These are phyloP conservation scores for Filobasidium uniguttulatum DNA, from an alignment of 1,284 basidiomycete species.

Conservation along the genomic window DNA sequence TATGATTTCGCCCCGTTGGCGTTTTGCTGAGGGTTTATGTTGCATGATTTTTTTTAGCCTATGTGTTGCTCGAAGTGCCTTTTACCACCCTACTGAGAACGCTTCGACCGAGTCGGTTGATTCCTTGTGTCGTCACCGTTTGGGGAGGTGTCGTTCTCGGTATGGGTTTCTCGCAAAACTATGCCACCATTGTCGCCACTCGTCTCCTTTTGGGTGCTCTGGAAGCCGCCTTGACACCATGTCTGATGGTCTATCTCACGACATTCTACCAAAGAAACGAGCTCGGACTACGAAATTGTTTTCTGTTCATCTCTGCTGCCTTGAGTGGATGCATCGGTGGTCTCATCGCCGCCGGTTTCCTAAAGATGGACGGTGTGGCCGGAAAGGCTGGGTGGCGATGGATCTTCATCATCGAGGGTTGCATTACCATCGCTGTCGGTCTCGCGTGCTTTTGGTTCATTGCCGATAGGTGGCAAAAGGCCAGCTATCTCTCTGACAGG, in stretches of 20 bases:
- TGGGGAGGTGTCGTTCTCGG: conserved; percentile 13
- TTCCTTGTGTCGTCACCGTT: background rate
- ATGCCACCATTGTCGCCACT: conserved; percentile 17
- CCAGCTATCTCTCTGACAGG: background rate
- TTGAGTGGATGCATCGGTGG: conserved; percentile 25
- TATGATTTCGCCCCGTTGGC: background rate
- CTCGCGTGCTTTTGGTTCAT: background rate
- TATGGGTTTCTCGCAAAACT: conserved; percentile 18
- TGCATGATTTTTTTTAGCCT: background rate
- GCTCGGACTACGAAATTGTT: conserved; percentile 20
- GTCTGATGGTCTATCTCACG: conserved; percentile 16
- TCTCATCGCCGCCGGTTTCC: conserved; percentile 19
- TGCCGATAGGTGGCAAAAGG: background rate
- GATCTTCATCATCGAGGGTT: background rate
- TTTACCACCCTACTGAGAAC: background rate
- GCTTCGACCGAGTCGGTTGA: background rate
- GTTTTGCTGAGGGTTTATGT: background rate
- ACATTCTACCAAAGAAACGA: conserved; percentile 22
- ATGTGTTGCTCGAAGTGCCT: background rate
- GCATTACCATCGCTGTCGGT: background rate
- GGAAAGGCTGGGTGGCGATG: background rate
- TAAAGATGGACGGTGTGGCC: conserved; percentile 15
- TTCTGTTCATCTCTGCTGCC: conserved; percentile 24
- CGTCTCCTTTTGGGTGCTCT: conserved; percentile 22
- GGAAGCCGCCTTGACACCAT: conserved; percentile 23